Evolutionary conservation across 495 filamentous ascomycete species (phyloP).

Genomic region (Lasiosphaeris hirsuta): DNA sequence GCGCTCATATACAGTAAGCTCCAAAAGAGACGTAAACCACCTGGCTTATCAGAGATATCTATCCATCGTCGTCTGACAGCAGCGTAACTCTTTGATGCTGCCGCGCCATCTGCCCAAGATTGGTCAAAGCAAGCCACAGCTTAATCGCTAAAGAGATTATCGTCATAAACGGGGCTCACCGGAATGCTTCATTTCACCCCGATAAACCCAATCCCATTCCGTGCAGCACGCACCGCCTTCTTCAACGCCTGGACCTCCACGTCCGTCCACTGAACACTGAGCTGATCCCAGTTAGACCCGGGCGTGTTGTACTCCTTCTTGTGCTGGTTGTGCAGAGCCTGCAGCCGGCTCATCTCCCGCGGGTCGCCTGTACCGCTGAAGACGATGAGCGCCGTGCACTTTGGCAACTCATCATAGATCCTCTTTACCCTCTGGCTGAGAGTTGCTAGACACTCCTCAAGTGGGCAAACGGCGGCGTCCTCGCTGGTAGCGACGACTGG

Average conservation of each 20-base stretch:
- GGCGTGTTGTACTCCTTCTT: slow-evolving; percentile 68
- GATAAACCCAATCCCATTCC: slow-evolving; percentile 79
- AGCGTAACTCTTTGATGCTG: too few species aligned
- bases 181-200: slow-evolving; percentile 57
- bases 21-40: too few species aligned
- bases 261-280: slow-evolving; percentile 90
- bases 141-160: neutral
- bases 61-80: too few species aligned
- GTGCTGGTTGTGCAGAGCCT: slow-evolving; percentile 68
- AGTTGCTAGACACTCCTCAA: slow-evolving; percentile 47
- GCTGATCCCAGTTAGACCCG: slow-evolving; percentile 79
- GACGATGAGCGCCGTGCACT: slow-evolving; percentile 82
- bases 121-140: too few species aligned
- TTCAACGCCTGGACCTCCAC: slow-evolving; percentile 74
- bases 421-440: slow-evolving; percentile 55
- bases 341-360: slow-evolving; percentile 67
- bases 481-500: slow-evolving; percentile 12
- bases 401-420: slow-evolving; percentile 73
- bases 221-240: slow-evolving; percentile 64
- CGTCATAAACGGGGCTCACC: neutral
- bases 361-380: slow-evolving; percentile 89
- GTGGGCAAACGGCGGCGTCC: slow-evolving; percentile 37
- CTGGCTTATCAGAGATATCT: neutral
- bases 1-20: too few species aligned
- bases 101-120: too few species aligned